Percentiles rank a stretch among this genome's conserved stretches.
Conservation (phyloP, 441 rosid genomes). For the Sinapis alba region DNA sequence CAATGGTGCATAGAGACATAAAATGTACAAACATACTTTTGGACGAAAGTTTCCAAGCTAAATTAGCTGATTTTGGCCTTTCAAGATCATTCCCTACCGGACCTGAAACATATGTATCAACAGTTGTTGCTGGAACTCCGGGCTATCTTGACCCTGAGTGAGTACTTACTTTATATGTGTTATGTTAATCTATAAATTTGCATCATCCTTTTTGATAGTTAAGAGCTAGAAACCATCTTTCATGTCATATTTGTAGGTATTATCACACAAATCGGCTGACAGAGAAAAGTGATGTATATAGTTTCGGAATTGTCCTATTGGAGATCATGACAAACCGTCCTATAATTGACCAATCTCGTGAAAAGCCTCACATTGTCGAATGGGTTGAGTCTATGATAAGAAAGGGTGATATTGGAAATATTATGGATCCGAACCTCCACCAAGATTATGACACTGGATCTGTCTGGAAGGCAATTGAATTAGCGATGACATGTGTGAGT, state of each 20-base stretch:
- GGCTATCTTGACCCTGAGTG: slow-evolving; percentile 53
- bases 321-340: background rate
- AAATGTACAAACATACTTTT: slow-evolving; percentile 43
- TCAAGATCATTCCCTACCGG: slow-evolving; percentile 35
- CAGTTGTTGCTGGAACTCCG: slow-evolving; percentile 42
- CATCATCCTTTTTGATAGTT: background rate
- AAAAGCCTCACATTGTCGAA: slow-evolving; percentile 17
- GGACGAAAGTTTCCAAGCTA: slow-evolving; percentile 33
- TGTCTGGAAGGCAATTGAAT: slow-evolving; percentile 9
- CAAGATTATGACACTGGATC: background rate
- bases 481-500: slow-evolving; percentile 11
- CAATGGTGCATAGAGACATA: slow-evolving; percentile 44
- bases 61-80: slow-evolving; percentile 48
- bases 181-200: background rate
- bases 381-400: background rate
- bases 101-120: slow-evolving; percentile 22
- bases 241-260: background rate
- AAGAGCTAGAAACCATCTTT: background rate
- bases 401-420: background rate
- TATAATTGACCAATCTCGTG: background rate
- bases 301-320: background rate
- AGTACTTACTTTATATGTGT: background rate
- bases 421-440: background rate
- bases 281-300: slow-evolving; percentile 11
- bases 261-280: background rate